Conservation (phyloP, 2,329 filamentous ascomycete genomes). For the Clonostachys byssicola region DNA sequence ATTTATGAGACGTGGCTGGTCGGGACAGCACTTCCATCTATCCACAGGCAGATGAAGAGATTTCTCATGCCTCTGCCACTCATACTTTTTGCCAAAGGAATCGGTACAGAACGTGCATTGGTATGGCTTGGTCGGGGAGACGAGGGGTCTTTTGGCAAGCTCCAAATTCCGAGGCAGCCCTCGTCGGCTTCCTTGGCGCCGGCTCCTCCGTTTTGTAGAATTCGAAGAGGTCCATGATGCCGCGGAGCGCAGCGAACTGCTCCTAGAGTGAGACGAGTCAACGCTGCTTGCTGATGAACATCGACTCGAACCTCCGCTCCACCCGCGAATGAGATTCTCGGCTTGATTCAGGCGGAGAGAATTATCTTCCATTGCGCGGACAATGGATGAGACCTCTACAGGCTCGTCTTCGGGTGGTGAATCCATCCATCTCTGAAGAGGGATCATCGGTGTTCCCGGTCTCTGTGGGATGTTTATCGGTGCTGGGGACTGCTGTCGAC, state of each 20-base stretch:
- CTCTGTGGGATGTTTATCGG: conserved; percentile 53
- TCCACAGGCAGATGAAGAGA: conserved; percentile 38
- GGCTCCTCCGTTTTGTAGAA: too few relatives aligned
- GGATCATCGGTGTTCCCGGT: conserved; percentile 20
- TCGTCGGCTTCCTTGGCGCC: not conserved
- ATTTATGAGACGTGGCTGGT: conserved; percentile 8
- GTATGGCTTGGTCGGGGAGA: not conserved
- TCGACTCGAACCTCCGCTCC: too few relatives aligned
- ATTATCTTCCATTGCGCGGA: not conserved
- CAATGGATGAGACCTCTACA: not conserved
- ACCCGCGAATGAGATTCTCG: too few relatives aligned
- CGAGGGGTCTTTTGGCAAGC: not conserved
- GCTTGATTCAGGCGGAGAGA: not conserved
- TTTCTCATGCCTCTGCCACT: conserved; percentile 37
- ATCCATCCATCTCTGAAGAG: conserved; percentile 1
- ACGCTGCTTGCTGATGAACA: not conserved
- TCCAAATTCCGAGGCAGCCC: not conserved
- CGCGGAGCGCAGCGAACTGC: conserved; percentile 8
- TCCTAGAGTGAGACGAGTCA: conserved; percentile 2
- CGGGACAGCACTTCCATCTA: conserved; percentile 40
- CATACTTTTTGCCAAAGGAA: conserved; percentile 4
- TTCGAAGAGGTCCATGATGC: conserved; percentile 4
- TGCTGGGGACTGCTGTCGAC: not conserved
- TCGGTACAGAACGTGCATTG: conserved; percentile 3
- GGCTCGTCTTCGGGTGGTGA: conserved; percentile 3